phyloP scores from a whole-genome alignment of 495 filamentous ascomycete species.

The Tuber melanosporum region DNA sequence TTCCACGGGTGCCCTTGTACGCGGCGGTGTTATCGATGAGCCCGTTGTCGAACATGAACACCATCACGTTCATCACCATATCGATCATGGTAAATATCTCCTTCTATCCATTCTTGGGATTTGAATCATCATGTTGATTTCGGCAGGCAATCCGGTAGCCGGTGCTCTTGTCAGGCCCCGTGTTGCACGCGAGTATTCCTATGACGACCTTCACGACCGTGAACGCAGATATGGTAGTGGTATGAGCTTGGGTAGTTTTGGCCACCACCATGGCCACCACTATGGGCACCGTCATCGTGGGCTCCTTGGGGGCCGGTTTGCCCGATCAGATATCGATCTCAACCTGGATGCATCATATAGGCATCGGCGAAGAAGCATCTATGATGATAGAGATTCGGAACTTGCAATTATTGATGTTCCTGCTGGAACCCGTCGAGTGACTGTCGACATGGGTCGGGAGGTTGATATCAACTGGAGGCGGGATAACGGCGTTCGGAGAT shows the following conservation, averaged over 20 bases:
- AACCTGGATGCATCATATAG: slow-evolving; percentile 34
- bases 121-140: slow-evolving; percentile 31
- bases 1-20: slow-evolving; percentile 15
- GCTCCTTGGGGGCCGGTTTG: slow-evolving; percentile 43
- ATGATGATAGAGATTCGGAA: slow-evolving; percentile 55
- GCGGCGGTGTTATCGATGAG: slow-evolving; percentile 34
- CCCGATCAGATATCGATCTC: slow-evolving; percentile 45
- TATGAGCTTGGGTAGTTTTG: slow-evolving; percentile 37
- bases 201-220: slow-evolving; percentile 37
- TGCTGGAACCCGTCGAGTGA: slow-evolving; percentile 66
- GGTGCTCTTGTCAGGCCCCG: slow-evolving; percentile 24
- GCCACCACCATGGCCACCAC: slow-evolving; percentile 55
- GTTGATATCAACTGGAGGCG: slow-evolving; percentile 64
- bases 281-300: slow-evolving; percentile 41
- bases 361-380: slow-evolving; percentile 39
- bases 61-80: slow-evolving; percentile 58
- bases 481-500: slow-evolving; percentile 67
- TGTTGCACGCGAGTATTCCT: slow-evolving; percentile 35
- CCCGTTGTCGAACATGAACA: slow-evolving; percentile 41
- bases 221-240: slow-evolving; percentile 36
- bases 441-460: slow-evolving; percentile 55
- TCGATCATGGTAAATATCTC: slow-evolving; percentile 67
- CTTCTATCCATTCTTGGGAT: background rate
- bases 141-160: slow-evolving; percentile 22
- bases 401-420: slow-evolving; percentile 76